phyloP scores from a whole-genome alignment of 2,329 filamentous ascomycete genomes.

The Colletotrichum gloeosporioides region DNA sequence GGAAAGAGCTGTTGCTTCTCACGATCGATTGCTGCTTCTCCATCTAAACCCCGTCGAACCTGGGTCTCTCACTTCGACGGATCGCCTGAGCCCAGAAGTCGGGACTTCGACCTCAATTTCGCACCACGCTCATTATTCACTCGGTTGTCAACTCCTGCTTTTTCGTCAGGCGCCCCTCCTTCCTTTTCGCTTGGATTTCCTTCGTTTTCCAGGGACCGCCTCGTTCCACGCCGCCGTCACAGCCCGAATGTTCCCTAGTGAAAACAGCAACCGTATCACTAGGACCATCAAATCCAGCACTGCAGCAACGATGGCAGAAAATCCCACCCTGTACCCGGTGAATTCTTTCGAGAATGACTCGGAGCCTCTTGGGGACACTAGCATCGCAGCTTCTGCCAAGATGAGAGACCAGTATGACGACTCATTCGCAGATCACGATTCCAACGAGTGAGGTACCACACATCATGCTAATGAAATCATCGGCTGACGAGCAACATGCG shows the following conservation, averaged over 20 bases:
- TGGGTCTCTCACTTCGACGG: background rate
- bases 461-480: background rate
- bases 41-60: background rate
- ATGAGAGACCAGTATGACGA: background rate
- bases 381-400: background rate
- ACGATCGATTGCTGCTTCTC: background rate
- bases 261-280: background rate
- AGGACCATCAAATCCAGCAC: background rate
- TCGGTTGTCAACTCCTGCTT: background rate
- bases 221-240: background rate
- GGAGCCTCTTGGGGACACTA: background rate
- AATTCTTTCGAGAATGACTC: background rate
- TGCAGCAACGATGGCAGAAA: background rate
- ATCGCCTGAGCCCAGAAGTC: background rate
- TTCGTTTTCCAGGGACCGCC: background rate
- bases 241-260: background rate
- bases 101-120: background rate
- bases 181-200: background rate
- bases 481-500: background rate
- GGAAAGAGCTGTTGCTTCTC: background rate
- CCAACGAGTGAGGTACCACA: background rate
- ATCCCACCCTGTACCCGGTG: background rate
- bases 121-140: background rate
- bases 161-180: background rate
- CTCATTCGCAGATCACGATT: background rate